Evolutionary conservation across 176 grass and related monocot species (phyloP).

Genomic region (Oryza australiensis): DNA sequence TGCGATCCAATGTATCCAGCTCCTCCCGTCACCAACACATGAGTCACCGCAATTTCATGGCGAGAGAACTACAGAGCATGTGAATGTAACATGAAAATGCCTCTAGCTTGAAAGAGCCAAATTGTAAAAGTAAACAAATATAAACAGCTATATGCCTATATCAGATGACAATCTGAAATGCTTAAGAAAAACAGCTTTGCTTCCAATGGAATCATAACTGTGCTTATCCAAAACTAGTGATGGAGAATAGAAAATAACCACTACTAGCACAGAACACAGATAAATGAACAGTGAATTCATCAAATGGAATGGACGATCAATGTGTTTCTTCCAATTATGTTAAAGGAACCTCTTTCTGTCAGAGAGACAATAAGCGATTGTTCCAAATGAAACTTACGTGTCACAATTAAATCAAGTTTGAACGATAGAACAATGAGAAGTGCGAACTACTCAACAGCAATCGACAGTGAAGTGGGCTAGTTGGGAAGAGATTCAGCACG

Average conservation of each 20-base stretch:
- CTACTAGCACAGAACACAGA: conserved; percentile 1
- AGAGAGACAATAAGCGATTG: background rate
- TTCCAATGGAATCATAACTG: background rate
- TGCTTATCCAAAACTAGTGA: background rate
- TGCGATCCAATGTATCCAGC: conserved; percentile 96
- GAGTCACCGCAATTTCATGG: conserved; percentile 87
- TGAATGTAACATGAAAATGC: conserved; percentile 23
- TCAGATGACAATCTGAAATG: background rate
- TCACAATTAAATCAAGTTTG: background rate
- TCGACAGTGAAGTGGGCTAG: conserved; percentile 20
- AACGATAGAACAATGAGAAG: conserved; percentile 26
- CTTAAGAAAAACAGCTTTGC: background rate
- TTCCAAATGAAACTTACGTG: conserved; percentile 10
- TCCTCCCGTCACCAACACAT: conserved; percentile 96
- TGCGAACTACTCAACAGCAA: conserved; percentile 35
- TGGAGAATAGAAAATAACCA: conserved; percentile 2
- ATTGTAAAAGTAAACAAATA: background rate
- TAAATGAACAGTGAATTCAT: background rate
- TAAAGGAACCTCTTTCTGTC: conserved; percentile 3
- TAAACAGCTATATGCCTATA: background rate
- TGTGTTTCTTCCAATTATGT: conserved; percentile 19
- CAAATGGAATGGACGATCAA: background rate
- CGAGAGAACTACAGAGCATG: conserved; percentile 76
- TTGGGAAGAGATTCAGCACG: conserved; percentile 32
- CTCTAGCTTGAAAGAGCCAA: conserved; percentile 23